A percentile compares a stretch with the other conserved stretches of the same genome.
Conservation (phyloP, 1,284 basidiomycete genomes). For the Porogramme epimiltina region DNA sequence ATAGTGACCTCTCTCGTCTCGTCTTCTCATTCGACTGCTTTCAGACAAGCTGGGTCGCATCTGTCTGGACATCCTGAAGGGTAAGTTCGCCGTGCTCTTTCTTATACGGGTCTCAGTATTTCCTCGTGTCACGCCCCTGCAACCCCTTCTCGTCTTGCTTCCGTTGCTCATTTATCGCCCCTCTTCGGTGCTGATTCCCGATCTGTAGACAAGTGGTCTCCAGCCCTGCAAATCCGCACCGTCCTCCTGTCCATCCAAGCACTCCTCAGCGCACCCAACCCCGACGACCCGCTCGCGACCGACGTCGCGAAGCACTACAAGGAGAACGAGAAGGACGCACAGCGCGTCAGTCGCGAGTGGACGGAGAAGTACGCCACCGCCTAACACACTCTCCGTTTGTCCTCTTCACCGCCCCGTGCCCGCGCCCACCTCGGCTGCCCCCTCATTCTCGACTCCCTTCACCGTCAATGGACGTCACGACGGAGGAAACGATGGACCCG, state of each 20-base stretch:
- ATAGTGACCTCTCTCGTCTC: background rate
- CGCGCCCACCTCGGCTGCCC: too few relatives aligned
- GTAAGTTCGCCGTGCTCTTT: conserved; percentile 38
- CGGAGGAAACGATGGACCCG: too few relatives aligned
- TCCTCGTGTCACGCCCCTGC: too few relatives aligned
- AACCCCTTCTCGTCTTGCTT: background rate
- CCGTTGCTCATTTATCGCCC: background rate
- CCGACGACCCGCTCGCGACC: conserved; percentile 99
- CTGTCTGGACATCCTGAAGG: conserved; percentile 97
- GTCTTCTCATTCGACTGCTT: conserved; percentile 1
- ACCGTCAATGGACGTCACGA: too few relatives aligned
- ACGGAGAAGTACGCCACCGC: conserved; percentile 76
- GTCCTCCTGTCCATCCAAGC: conserved; percentile 97
- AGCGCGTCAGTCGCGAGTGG: conserved; percentile 90
- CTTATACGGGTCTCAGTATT: too few relatives aligned
- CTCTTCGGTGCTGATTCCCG: conserved; percentile 2
- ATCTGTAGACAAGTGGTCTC: conserved; percentile 93
- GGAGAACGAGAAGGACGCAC: conserved; percentile 92
- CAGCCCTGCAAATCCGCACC: conserved; percentile 96
- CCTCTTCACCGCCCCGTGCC: background rate
- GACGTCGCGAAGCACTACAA: conserved; percentile 99
- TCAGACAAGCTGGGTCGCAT: conserved; percentile 97
- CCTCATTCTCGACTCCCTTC: too few relatives aligned
- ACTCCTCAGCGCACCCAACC: conserved; percentile 93
- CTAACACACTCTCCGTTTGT: conserved; percentile 2